phyloP scores from a whole-genome alignment of 352 stramenopile genomes.

The Thalassiosira sp. region DNA sequence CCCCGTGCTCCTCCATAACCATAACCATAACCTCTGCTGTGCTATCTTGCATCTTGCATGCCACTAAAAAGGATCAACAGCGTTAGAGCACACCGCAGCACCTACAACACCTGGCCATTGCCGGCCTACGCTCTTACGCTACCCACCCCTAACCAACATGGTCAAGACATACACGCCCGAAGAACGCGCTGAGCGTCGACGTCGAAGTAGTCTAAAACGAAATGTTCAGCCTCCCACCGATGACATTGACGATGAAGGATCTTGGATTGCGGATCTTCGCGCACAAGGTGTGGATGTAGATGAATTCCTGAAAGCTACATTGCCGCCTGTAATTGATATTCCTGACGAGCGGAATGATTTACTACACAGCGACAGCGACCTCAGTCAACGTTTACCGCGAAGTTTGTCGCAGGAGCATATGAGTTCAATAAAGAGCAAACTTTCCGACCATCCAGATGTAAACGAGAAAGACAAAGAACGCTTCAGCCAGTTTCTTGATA shows the following conservation, averaged over 20 bases:
- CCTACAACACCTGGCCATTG: too few species aligned
- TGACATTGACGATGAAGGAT: too few species aligned
- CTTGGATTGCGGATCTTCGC: conserved; percentile 15
- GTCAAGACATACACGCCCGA: conserved; percentile 21
- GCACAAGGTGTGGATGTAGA: conserved; percentile 9
- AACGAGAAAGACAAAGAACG: background rate
- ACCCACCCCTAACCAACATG: too few species aligned
- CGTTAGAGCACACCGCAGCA: too few species aligned
- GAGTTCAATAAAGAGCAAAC: background rate
- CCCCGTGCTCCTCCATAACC: too few species aligned
- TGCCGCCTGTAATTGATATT: background rate
- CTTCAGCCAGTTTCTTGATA: conserved; percentile 3
- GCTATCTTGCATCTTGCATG: too few species aligned
- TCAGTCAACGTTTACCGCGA: background rate
- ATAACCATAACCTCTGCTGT: too few species aligned
- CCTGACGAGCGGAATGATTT: background rate
- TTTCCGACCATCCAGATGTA: background rate
- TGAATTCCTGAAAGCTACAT: conserved; percentile 7
- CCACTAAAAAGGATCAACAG: too few species aligned
- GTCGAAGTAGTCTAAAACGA: background rate
- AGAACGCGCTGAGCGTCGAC: conserved; percentile 6
- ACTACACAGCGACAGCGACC: background rate
- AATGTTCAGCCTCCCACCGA: background rate
- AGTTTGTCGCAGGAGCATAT: background rate
- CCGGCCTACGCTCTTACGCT: too few species aligned